Percentiles rank a stretch among this genome's conserved stretches.
phyloP scores from a whole-genome alignment of 2,329 filamentous ascomycete genomes.

The Diatrype stigma region DNA sequence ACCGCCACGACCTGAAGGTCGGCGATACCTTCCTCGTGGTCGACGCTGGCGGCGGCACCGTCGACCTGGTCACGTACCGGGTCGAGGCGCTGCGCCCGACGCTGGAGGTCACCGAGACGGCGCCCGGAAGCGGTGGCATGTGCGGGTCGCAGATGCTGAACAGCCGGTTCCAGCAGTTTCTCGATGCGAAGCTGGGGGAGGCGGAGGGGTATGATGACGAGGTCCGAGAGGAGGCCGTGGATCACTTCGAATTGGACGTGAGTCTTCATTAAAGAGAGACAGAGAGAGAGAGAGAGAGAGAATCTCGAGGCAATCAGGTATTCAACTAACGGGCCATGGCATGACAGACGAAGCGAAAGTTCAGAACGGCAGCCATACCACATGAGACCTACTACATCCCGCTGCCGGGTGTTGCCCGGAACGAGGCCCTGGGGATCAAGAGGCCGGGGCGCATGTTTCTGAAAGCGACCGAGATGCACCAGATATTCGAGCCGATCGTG shows the following conservation, averaged over 20 bases:
- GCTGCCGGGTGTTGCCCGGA: constrained; percentile 32
- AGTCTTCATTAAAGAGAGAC: too few relatives aligned
- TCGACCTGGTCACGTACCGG: constrained; percentile 34
- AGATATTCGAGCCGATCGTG: constrained; percentile 42
- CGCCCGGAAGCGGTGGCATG: constrained; percentile 43
- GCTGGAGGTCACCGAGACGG: constrained; percentile 45
- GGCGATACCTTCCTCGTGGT: constrained; percentile 49
- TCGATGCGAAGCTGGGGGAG: constrained; percentile 39
- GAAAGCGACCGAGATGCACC: constrained; percentile 34
- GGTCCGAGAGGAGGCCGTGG: constrained; percentile 35
- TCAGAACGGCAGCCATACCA: constrained; percentile 29
- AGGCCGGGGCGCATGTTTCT: constrained; percentile 31
- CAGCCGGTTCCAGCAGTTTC: constrained; percentile 40
- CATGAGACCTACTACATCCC: constrained; percentile 33
- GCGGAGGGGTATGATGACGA: constrained; percentile 40
- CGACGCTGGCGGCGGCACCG: constrained; percentile 47
- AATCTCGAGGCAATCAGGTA: too few relatives aligned
- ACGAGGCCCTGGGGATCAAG: constrained; percentile 32
- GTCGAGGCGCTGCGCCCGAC: constrained; percentile 39
- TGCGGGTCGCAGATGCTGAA: constrained; percentile 49
- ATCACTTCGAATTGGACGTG: constrained; percentile 39
- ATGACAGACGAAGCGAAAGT: constrained; percentile 33
- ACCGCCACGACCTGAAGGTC: constrained; percentile 35
- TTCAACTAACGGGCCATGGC: too few relatives aligned
- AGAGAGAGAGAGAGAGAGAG: too few relatives aligned